Percentiles rank a stretch among this genome's conserved stretches.
Conservation (phyloP, 2,329 filamentous ascomycete species). For the Fusarium ambrosium region DNA sequence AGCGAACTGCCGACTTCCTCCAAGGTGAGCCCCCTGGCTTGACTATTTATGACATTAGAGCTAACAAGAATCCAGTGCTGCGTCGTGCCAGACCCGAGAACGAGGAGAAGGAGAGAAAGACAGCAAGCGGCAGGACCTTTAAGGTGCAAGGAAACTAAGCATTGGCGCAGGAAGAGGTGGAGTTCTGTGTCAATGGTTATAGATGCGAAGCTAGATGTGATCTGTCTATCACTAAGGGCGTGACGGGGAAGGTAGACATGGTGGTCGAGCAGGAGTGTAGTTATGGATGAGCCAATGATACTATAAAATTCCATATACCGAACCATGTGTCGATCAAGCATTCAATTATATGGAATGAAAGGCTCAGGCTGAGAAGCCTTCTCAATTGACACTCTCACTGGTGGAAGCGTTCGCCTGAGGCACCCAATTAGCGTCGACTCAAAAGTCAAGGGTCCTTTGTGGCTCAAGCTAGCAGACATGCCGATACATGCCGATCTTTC, state of each 20-base stretch:
- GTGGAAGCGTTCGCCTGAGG: constrained; percentile 37
- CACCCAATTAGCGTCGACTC: constrained; percentile 40
- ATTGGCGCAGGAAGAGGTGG: constrained; percentile 22
- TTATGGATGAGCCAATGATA: constrained; percentile 44
- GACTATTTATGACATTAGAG: not conserved
- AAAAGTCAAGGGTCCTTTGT: constrained; percentile 32
- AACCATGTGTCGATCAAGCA: constrained; percentile 1
- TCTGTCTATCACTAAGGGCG: not conserved
- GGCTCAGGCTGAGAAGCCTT: not conserved
- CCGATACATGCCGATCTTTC: constrained; percentile 30
- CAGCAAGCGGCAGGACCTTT: constrained; percentile 95
- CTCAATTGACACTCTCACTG: not conserved
- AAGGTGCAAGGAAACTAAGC: constrained; percentile 61
- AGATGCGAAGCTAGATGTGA: constrained; percentile 9
- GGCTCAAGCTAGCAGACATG: constrained; percentile 11
- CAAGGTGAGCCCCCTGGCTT: constrained; percentile 76
- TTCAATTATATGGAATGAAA: not conserved
- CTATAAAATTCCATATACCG: constrained; percentile 35
- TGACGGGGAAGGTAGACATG: constrained; percentile 19
- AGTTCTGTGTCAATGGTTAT: constrained; percentile 23
- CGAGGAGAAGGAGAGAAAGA: constrained; percentile 98
- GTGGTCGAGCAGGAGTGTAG: constrained; percentile 17
- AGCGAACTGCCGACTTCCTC: constrained; percentile 96
- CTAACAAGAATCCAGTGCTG: constrained; percentile 74
- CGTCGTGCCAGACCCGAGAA: constrained; percentile 94